Evolutionary conservation across 2,329 filamentous ascomycete species (phyloP).

Genomic region (Botryotinia globosa): DNA sequence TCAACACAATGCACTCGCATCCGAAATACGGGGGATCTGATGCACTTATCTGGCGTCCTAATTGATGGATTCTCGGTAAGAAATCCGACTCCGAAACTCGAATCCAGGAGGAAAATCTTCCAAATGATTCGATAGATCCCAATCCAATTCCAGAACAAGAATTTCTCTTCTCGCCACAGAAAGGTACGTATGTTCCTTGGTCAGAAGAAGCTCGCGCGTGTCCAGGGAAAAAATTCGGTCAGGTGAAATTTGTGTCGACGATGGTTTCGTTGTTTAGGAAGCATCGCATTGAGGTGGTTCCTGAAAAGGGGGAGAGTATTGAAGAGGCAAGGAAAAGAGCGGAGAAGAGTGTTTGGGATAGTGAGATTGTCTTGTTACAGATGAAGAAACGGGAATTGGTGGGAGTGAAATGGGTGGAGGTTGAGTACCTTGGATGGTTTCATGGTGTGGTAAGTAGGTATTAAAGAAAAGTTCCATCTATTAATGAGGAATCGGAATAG

Average conservation of each 20-base stretch:
- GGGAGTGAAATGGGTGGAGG: background rate
- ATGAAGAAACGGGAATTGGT: background rate
- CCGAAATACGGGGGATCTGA: background rate
- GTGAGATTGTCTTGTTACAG: conserved; percentile 4
- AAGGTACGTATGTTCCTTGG: conserved; percentile 25
- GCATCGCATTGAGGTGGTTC: background rate
- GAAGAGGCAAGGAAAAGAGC: background rate
- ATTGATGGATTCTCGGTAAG: background rate
- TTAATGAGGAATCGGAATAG: background rate
- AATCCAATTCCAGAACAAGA: background rate
- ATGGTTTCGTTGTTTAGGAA: background rate
- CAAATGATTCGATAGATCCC: background rate
- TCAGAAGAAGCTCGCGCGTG: conserved; percentile 22
- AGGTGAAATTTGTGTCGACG: conserved; percentile 24
- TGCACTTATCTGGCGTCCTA: background rate
- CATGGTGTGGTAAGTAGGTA: background rate
- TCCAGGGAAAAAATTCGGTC: conserved; percentile 26
- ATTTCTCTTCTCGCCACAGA: conserved; percentile 6
- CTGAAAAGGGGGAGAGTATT: background rate
- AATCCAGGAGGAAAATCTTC: background rate
- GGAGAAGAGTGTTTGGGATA: background rate
- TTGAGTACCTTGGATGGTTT: background rate
- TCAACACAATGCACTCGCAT: background rate
- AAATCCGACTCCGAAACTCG: no score
- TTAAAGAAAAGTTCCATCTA: background rate